Conservation (phyloP, 2,329 filamentous ascomycete species). For the Neofusicoccum umdonicola region DNA sequence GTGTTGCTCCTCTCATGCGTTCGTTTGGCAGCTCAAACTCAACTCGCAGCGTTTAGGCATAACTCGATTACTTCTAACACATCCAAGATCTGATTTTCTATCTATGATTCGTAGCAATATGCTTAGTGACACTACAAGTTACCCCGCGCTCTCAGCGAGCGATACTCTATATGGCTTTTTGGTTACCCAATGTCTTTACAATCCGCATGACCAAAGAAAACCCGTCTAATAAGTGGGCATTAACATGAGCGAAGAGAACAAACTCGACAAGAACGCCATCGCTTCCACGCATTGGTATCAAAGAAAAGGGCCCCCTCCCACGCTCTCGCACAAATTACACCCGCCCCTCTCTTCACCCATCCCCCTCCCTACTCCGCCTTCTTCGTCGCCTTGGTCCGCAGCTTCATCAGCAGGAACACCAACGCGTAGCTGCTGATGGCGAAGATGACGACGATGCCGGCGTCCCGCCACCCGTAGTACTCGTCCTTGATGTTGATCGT, state of each 20-base stretch:
- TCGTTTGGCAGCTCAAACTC: too few species aligned
- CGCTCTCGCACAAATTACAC: background rate
- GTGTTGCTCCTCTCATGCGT: too few species aligned
- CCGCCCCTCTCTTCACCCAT: too few species aligned
- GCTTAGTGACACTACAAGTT: background rate
- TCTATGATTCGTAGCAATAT: background rate
- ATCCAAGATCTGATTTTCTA: too few species aligned
- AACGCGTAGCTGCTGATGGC: constrained; percentile 53
- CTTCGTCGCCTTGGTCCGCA: constrained; percentile 42
- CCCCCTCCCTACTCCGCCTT: constrained; percentile 31
- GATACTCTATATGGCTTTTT: background rate
- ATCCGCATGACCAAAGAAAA: background rate
- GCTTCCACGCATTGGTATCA: too few species aligned
- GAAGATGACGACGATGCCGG: constrained; percentile 59
- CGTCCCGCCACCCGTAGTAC: constrained; percentile 66
- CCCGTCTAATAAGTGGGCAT: too few species aligned
- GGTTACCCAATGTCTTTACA: background rate
- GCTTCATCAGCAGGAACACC: constrained; percentile 45
- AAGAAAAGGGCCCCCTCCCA: too few species aligned
- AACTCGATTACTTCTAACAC: too few species aligned
- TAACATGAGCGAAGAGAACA: too few species aligned
- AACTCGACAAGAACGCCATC: too few species aligned
- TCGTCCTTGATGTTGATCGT: constrained; percentile 57
- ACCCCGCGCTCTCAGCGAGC: too few species aligned
- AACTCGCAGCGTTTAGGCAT: too few species aligned